phyloP scores from a whole-genome alignment of 371 early-diverging fungal species.

The Enterocytospora artemiae region DNA sequence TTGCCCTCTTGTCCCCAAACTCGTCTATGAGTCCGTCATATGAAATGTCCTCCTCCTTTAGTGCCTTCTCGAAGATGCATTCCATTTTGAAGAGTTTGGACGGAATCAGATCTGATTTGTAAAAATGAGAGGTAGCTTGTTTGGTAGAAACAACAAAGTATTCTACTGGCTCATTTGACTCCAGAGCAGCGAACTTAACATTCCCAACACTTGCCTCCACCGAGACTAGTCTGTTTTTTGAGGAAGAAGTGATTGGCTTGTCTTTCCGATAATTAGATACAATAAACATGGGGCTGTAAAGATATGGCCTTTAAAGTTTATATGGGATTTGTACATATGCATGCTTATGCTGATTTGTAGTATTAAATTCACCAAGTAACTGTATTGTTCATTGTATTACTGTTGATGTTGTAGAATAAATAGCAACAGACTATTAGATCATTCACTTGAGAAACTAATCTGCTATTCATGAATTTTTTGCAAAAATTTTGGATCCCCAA shows the following conservation, averaged over 20 bases:
- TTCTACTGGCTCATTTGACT: slow-evolving; percentile 10
- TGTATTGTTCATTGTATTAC: not conserved
- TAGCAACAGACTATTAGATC: not conserved
- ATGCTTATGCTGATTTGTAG: not conserved
- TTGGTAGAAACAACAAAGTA: slow-evolving; percentile 9
- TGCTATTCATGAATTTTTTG: not conserved
- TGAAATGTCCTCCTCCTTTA: not conserved
- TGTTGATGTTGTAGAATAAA: not conserved
- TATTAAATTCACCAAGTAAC: not conserved
- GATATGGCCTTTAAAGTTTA: not conserved
- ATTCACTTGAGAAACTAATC: not conserved
- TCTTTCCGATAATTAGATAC: not conserved
- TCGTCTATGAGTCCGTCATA: slow-evolving; percentile 7
- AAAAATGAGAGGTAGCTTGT: not conserved
- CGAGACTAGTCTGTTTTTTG: not conserved
- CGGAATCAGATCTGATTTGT: not conserved
- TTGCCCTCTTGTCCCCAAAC: slow-evolving; percentile 30
- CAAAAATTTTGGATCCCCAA: slow-evolving; percentile 55
- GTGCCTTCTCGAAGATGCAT: slow-evolving; percentile 19
- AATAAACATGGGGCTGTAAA: slow-evolving; percentile 3
- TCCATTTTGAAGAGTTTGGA: not conserved
- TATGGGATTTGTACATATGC: not conserved
- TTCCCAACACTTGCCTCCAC: not conserved
- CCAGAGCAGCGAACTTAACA: slow-evolving; percentile 5
- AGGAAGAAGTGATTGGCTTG: too few relatives aligned